phyloP scores from a whole-genome alignment of 169 alveolate genomes.

The Ichthyophthirius multifiliis region DNA sequence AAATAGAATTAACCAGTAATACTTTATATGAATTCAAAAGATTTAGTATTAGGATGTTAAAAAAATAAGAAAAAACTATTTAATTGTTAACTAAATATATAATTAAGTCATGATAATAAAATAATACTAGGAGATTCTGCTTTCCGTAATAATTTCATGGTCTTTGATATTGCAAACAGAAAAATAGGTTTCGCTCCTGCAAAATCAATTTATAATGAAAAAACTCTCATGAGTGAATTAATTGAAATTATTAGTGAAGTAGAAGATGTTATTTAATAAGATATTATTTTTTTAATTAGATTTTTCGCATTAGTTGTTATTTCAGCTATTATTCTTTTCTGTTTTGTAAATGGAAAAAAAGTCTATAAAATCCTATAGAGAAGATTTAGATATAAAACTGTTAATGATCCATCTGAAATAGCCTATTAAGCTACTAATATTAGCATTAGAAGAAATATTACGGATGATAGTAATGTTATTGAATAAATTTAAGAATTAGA shows the following conservation, averaged over 20 bases:
- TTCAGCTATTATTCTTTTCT: background rate
- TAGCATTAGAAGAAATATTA: background rate
- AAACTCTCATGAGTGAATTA: background rate
- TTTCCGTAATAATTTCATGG: background rate
- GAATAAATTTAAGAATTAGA: constrained; percentile 1
- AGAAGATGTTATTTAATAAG: background rate
- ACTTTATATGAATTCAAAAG: background rate
- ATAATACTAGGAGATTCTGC: background rate
- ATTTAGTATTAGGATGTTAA: background rate
- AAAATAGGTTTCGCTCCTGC: background rate
- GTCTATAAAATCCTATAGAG: background rate
- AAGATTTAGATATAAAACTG: background rate
- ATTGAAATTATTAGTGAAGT: background rate
- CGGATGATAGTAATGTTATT: background rate
- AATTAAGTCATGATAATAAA: background rate
- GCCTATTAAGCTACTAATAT: background rate
- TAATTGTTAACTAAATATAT: background rate
- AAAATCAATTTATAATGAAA: background rate
- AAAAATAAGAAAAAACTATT: background rate
- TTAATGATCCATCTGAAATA: background rate
- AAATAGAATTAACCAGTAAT: too few species aligned
- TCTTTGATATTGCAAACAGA: background rate
- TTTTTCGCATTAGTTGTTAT: background rate
- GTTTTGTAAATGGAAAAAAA: background rate
- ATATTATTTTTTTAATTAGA: background rate